phyloP scores from a whole-genome alignment of 768 basidiomycete species.

The Boletellus sp. region DNA sequence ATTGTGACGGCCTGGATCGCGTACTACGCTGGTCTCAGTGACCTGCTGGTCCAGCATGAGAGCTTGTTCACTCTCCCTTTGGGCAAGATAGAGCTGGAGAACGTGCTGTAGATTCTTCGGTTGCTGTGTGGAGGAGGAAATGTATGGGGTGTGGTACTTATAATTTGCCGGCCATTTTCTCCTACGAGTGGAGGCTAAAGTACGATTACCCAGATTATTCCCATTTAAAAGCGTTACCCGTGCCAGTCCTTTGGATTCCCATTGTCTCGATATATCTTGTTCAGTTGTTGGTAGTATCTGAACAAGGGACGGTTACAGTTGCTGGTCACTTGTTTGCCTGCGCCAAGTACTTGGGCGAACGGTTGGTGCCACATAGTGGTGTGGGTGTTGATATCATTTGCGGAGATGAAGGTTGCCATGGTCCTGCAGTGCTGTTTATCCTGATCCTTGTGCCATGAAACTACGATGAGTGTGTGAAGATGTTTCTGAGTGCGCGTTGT shows the following conservation, averaged over 20 bases:
- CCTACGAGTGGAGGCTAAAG: background rate
- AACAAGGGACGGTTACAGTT: background rate
- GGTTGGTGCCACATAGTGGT: no score
- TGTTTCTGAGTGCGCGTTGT: no score
- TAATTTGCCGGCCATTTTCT: slow-evolving; percentile 1
- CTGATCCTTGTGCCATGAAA: no score
- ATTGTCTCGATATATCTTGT: slow-evolving; percentile 4
- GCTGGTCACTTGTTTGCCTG: background rate
- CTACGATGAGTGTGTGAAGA: no score
- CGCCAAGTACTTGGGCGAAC: no score
- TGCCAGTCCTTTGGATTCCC: background rate
- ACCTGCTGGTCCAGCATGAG: slow-evolving; percentile 38
- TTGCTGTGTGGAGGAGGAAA: background rate
- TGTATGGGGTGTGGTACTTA: slow-evolving; percentile 3
- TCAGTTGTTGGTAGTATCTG: slow-evolving; percentile 1
- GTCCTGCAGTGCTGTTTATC: no score
- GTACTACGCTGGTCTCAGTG: slow-evolving; percentile 43
- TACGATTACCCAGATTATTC: background rate
- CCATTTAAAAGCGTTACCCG: background rate
- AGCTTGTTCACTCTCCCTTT: slow-evolving; percentile 41
- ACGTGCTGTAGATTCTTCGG: background rate
- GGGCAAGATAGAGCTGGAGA: slow-evolving; percentile 24
- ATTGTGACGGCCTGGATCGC: slow-evolving; percentile 45
- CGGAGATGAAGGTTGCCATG: no score
- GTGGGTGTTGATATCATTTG: no score